phyloP scores from a whole-genome alignment of 2,329 filamentous ascomycete genomes.

The Hyphodiscus sp. region DNA sequence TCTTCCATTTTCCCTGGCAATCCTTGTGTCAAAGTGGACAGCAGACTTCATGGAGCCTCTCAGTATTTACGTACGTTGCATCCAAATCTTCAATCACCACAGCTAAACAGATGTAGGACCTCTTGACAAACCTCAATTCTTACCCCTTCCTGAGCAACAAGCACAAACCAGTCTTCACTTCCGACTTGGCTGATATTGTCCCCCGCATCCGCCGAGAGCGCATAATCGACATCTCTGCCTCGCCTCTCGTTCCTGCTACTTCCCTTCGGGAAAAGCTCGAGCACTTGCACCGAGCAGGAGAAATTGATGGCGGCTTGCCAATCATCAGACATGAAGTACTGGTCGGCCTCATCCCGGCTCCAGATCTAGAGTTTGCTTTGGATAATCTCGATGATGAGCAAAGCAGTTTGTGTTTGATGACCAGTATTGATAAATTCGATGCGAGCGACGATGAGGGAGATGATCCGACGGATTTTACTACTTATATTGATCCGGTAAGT shows the following conservation, averaged over 20 bases:
- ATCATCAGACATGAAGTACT: slow-evolving; percentile 74
- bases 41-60: slow-evolving; percentile 90
- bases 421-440: slow-evolving; percentile 53
- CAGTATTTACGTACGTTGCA: slow-evolving; percentile 71
- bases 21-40: slow-evolving; percentile 96
- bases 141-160: slow-evolving; percentile 98
- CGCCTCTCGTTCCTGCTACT: slow-evolving; percentile 69
- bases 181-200: slow-evolving; percentile 81
- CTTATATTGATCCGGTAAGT: slow-evolving; percentile 78
- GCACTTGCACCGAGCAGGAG: slow-evolving; percentile 73
- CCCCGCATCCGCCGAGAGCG: slow-evolving; percentile 67
- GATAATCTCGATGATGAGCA: slow-evolving; percentile 76
- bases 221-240: slow-evolving; percentile 81
- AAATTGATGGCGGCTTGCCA: slow-evolving; percentile 86
- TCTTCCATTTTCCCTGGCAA: slow-evolving; percentile 84
- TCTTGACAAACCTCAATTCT: slow-evolving; percentile 93
- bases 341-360: slow-evolving; percentile 86
- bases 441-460: slow-evolving; percentile 52
- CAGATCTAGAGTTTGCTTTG: slow-evolving; percentile 87
- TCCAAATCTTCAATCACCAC: neutral
- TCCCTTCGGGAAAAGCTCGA: slow-evolving; percentile 77
- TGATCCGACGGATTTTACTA: slow-evolving; percentile 79
- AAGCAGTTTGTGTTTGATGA: slow-evolving; percentile 75
- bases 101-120: slow-evolving; percentile 50
- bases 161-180: slow-evolving; percentile 83